Base-by-base conservation (phyloP, 2,329 filamentous ascomycete species). In the Rhynchosporium secalis region DNA sequence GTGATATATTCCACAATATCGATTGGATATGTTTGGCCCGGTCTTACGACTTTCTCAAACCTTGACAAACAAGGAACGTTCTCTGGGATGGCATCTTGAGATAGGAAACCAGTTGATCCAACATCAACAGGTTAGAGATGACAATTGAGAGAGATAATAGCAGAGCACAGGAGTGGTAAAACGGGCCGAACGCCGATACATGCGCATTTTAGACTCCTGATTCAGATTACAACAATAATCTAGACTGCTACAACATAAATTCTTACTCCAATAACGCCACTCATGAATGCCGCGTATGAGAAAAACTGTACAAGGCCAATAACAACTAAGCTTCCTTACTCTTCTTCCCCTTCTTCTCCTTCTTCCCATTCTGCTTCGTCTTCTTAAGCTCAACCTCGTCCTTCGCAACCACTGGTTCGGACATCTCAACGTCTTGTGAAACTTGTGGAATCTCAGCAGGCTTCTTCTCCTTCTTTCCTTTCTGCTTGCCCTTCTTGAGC, bases 261-360 rank as follows among this genome's bases (percentile, higher is more conserved):
- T 26, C 5, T n/a, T 28, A 54, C 51, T 54, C 51, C 51, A 40
- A 20, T 28, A 40, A 54, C 51, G 36, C 51, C 51, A 40, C 33
- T 29, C 31, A 58, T 48, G 43, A 29, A 58, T 58, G 6, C 13
- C 29, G 12, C 56, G 15, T 40, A 41, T 7, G 36, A 31, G 36
- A 43, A 31, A 51, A 12, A 41, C 46, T 45, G 12, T 8, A 20
- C 33, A 5, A 1, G 13, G 1, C 2, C 15, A 9, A 26, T 43
- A 28, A 54, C n/a, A 58, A 9, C 40, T 57, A 62, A 49, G 60
- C 43, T 38, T 58, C 60, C 51, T 62, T 62, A 40, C 61, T 60
- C 45, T 61, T 61, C 40, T 26, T 51, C 12, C 26, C 47, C 38
- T 61, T 58, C 56, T 58, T 58, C 20, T 59, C 43, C 41, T 51